Evolutionary conservation across 2,329 filamentous ascomycete species (phyloP).

Genomic region (Microascus cirrosus): DNA sequence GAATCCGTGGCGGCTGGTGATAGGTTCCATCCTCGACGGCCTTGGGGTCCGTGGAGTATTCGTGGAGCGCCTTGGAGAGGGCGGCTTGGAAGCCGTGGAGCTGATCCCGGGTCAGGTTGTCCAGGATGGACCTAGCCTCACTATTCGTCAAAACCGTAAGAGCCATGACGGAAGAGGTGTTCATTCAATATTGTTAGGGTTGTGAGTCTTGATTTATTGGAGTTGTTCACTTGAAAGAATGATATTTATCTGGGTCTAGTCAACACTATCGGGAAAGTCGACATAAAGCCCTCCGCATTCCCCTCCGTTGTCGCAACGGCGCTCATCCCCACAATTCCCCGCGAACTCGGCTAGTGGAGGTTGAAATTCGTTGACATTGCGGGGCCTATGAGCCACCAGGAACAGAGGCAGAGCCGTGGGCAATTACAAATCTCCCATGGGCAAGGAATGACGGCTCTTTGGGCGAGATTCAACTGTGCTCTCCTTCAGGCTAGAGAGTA

Average conservation of each 20-base stretch:
- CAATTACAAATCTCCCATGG: background rate
- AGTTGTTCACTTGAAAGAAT: too few relatives aligned
- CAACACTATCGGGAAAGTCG: background rate
- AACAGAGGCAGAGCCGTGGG: background rate
- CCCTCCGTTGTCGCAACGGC: background rate
- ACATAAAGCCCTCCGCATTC: background rate
- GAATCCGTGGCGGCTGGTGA: constrained; percentile 44
- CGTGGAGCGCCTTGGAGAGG: constrained; percentile 42
- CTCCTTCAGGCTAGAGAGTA: background rate
- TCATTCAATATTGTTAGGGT: background rate
- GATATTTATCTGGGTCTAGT: too few relatives aligned
- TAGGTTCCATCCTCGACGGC: constrained; percentile 28
- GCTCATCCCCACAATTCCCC: background rate
- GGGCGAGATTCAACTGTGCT: background rate
- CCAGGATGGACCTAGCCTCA: constrained; percentile 42
- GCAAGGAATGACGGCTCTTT: background rate
- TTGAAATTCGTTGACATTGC: background rate
- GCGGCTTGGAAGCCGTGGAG: constrained; percentile 37
- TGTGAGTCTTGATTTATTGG: background rate
- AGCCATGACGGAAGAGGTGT: constrained; percentile 29
- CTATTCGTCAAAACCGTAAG: constrained; percentile 48
- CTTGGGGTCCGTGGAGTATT: constrained; percentile 48
- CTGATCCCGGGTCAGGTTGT: constrained; percentile 39
- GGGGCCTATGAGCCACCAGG: background rate
- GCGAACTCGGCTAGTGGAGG: background rate